Conservation (phyloP, 768 basidiomycete species). For the Podaxis rugospora region DNA sequence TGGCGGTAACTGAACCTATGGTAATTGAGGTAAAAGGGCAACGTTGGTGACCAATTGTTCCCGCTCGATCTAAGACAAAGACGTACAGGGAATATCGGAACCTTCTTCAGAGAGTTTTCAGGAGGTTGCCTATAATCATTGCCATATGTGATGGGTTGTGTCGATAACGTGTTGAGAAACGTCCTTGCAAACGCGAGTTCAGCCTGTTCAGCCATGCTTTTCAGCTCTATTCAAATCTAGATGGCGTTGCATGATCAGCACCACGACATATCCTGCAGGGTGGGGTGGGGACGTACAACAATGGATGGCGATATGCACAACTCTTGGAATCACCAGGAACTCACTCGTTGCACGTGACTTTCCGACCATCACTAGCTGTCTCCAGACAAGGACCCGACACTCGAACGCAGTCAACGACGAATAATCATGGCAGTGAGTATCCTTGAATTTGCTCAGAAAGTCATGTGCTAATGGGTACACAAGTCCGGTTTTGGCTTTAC, state of each 20-base stretch:
- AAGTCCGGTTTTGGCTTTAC: constrained; percentile 45
- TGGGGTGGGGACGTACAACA: neutral
- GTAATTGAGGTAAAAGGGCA: neutral
- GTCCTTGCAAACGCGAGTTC: constrained; percentile 67
- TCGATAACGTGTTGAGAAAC: constrained; percentile 57
- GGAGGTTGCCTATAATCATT: constrained; percentile 78
- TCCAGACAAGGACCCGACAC: no score
- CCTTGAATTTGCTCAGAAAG: neutral
- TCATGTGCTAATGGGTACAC: neutral
- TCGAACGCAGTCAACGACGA: constrained; percentile 11
- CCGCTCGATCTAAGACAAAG: neutral
- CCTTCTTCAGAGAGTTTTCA: constrained; percentile 57
- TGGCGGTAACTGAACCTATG: constrained; percentile 5
- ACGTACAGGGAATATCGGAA: constrained; percentile 67
- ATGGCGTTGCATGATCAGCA: neutral
- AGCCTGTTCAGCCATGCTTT: constrained; percentile 42
- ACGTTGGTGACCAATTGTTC: neutral
- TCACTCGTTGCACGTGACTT: neutral
- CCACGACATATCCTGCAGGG: neutral
- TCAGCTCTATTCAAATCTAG: neutral
- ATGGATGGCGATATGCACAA: neutral
- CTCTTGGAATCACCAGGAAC: neutral
- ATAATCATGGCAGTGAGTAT: constrained; percentile 18
- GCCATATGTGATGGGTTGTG: constrained; percentile 62
- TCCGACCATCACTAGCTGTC: no score